Evolutionary conservation across 2,329 filamentous ascomycete species (phyloP).

Genomic region (Leptoxyphium fumago): DNA sequence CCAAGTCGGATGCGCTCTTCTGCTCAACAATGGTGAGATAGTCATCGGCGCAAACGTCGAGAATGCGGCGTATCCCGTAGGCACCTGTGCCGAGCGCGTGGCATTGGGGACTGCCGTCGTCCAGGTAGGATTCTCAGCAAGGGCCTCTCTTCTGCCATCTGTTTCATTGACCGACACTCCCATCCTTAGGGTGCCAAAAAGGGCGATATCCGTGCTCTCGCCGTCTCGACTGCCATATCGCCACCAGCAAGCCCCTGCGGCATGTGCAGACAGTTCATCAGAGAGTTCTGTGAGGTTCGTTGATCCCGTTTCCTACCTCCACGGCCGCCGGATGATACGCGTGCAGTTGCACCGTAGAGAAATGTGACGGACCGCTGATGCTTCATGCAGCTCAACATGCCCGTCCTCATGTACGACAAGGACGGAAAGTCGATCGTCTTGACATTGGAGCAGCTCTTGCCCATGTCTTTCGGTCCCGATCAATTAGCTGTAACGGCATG

Average conservation of each 20-base stretch:
- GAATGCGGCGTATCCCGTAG: slow-evolving; percentile 84
- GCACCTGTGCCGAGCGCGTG: slow-evolving; percentile 91
- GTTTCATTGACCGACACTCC: neutral
- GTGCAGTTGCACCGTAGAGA: too few species aligned
- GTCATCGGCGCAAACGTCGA: slow-evolving; percentile 72
- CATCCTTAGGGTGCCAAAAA: slow-evolving; percentile 21
- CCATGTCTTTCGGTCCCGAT: slow-evolving; percentile 40
- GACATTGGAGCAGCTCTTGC: slow-evolving; percentile 48
- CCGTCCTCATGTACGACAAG: slow-evolving; percentile 86
- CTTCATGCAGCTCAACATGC: slow-evolving; percentile 37
- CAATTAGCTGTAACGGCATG: slow-evolving; percentile 17
- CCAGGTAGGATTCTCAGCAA: slow-evolving; percentile 13
- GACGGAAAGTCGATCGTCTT: slow-evolving; percentile 57
- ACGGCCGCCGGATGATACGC: too few species aligned
- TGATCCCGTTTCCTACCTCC: too few species aligned
- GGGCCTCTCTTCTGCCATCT: too few species aligned
- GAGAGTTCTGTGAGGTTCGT: slow-evolving; percentile 32
- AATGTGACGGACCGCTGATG: neutral
- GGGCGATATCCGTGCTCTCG: slow-evolving; percentile 57
- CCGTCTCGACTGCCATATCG: slow-evolving; percentile 61
- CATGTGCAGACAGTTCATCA: slow-evolving; percentile 77
- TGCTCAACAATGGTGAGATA: slow-evolving; percentile 40
- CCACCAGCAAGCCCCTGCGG: slow-evolving; percentile 54
- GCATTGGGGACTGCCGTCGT: slow-evolving; percentile 68
- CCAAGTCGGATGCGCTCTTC: slow-evolving; percentile 71